phyloP scores from a whole-genome alignment of 1,284 basidiomycete species.

The Amylostereum chailletii region DNA sequence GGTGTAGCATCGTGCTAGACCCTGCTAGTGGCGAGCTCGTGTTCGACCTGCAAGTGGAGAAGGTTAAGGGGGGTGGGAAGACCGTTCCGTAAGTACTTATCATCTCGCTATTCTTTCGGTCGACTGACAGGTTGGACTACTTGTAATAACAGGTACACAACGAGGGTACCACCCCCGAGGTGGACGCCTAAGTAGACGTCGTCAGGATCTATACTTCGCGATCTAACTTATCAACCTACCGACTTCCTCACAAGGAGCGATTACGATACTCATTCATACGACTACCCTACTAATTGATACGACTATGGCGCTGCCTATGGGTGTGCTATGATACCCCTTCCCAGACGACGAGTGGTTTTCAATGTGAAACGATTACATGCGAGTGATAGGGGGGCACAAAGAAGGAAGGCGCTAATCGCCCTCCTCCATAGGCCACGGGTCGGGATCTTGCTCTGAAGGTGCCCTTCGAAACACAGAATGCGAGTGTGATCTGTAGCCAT shows the following conservation, averaged over 20 bases:
- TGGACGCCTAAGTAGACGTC: slow-evolving; percentile 7
- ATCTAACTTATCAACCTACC: background rate
- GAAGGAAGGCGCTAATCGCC: slow-evolving; percentile 1
- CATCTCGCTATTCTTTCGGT: background rate
- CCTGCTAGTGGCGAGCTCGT: slow-evolving; percentile 53
- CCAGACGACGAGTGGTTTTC: background rate
- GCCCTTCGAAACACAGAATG: background rate
- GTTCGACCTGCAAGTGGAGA: slow-evolving; percentile 90
- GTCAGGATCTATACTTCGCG: background rate
- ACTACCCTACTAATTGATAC: too few species aligned
- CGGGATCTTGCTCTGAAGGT: background rate
- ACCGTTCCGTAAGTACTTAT: slow-evolving; percentile 53
- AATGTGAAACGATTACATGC: background rate
- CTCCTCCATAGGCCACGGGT: slow-evolving; percentile 1
- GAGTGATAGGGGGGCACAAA: too few species aligned
- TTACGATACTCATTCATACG: too few species aligned
- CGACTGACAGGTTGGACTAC: background rate
- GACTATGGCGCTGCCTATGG: background rate
- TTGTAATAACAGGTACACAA: slow-evolving; percentile 29
- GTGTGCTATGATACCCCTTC: background rate
- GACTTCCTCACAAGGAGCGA: background rate
- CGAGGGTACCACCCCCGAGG: slow-evolving; percentile 11
- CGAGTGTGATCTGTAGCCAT: background rate
- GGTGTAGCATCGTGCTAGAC: slow-evolving; percentile 72
- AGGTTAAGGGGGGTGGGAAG: slow-evolving; percentile 67